Percentiles rank a stretch among this genome's conserved stretches.
Conservation (phyloP, 2,329 filamentous ascomycete genomes). For the Aureobasidium lini region DNA sequence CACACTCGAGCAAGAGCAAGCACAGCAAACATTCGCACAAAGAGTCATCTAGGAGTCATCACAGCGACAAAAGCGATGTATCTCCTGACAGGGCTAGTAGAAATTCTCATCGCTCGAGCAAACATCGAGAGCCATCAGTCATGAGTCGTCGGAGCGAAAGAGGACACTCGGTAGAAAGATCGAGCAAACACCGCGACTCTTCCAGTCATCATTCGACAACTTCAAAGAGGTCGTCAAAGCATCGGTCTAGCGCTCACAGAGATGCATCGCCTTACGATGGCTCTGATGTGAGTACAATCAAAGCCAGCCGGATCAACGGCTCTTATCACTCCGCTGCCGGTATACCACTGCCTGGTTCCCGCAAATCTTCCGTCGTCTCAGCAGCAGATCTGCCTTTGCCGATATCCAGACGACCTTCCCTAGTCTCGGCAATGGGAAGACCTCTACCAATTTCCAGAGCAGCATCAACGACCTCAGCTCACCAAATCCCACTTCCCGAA, state of each 20-base stretch:
- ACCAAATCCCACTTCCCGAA: constrained; percentile 14
- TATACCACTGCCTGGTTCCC: neutral
- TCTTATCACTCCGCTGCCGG: neutral
- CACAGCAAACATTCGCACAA: neutral
- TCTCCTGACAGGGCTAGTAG: neutral
- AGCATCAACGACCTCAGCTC: constrained; percentile 16
- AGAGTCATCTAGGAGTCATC: neutral
- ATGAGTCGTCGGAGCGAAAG: neutral
- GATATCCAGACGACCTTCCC: constrained; percentile 13
- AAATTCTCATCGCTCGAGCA: neutral
- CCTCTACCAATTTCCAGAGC: constrained; percentile 9
- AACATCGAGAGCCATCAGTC: neutral
- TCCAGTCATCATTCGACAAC: neutral
- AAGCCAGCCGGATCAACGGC: constrained; percentile 10
- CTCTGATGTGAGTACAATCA: constrained; percentile 25
- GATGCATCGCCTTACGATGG: constrained; percentile 13
- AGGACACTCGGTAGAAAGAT: neutral
- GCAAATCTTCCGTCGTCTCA: constrained; percentile 1
- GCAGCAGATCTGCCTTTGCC: constrained; percentile 16
- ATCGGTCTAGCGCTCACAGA: neutral
- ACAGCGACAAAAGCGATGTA: neutral
- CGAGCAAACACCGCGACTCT: neutral
- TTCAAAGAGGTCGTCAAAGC: neutral
- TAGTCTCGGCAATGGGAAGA: constrained; percentile 11
- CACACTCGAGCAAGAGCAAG: constrained; percentile 17